phyloP scores from a whole-genome alignment of 2,329 filamentous ascomycete genomes.

The Trichoderma sp. region DNA sequence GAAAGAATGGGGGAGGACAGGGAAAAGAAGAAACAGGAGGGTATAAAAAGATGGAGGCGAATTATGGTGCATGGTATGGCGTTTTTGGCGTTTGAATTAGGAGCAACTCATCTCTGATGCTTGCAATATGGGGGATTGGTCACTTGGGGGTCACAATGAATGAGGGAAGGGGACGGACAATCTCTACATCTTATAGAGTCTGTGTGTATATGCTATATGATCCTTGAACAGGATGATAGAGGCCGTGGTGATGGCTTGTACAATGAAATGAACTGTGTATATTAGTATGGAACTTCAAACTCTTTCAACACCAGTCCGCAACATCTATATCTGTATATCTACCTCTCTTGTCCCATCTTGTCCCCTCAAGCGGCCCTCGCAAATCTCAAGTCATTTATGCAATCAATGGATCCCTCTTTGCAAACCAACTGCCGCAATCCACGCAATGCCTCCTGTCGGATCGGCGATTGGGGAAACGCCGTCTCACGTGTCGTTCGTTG shows the following conservation, averaged over 20 bases:
- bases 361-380: no score
- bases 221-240: not conserved
- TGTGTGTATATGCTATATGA: not conserved
- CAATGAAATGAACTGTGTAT: not conserved
- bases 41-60: not conserved
- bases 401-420: not conserved
- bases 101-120: not conserved
- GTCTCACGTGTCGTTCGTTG: not conserved
- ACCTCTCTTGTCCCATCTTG: not conserved
- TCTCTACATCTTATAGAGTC: not conserved
- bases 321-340: not conserved
- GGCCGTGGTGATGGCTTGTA: not conserved
- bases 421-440: not conserved
- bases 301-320: not conserved
- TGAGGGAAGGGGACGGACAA: not conserved
- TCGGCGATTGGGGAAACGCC: not conserved
- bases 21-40: not conserved
- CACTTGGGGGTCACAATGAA: not conserved
- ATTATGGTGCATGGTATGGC: constrained; percentile 3
- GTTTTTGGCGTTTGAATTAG: constrained; percentile 11
- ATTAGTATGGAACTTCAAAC: not conserved
- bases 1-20: not conserved
- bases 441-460: constrained; percentile 1
- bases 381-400: not conserved
- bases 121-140: not conserved